phyloP scores from a whole-genome alignment of 2,329 filamentous ascomycete species.

The Coniochaeta pulveracea region DNA sequence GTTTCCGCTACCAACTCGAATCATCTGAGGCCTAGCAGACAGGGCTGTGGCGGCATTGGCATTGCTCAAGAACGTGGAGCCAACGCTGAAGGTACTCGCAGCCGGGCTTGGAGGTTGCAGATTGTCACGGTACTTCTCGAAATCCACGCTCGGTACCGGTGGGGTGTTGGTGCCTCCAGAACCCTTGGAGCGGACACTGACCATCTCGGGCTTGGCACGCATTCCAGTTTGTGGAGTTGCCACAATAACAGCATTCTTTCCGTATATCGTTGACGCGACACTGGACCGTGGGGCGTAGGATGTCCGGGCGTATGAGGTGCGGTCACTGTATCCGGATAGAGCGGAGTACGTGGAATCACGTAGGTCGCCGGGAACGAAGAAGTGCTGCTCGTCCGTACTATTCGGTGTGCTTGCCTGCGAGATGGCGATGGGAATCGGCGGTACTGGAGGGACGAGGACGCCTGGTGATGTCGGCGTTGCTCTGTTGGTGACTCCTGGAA shows the following conservation, averaged over 20 bases:
- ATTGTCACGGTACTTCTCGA: conserved; percentile 42
- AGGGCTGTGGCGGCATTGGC: conserved; percentile 46
- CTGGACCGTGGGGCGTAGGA: conserved; percentile 55
- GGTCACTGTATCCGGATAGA: conserved; percentile 51
- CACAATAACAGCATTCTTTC: conserved; percentile 76
- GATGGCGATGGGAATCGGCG: conserved; percentile 68
- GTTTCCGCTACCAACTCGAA: conserved; percentile 43
- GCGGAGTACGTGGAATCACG: conserved; percentile 86
- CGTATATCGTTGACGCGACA: conserved; percentile 88
- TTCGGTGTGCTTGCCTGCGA: conserved; percentile 45
- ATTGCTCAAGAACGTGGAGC: conserved; percentile 57
- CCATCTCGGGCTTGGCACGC: conserved; percentile 79
- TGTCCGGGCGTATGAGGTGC: conserved; percentile 48
- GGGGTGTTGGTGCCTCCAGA: conserved; percentile 44
- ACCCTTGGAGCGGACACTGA: conserved; percentile 67
- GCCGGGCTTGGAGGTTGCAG: conserved; percentile 37
- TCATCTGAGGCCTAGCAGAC: conserved; percentile 45
- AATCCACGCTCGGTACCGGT: conserved; percentile 63
- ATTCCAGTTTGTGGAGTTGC: conserved; percentile 78
- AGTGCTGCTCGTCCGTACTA: conserved; percentile 67
- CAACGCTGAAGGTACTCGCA: conserved; percentile 52
- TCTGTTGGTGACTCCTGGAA: conserved; percentile 90
- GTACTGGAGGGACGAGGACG: conserved; percentile 80
- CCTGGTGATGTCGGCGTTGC: conserved; percentile 74
- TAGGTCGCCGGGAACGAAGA: conserved; percentile 84